Evolutionary conservation across 345 rosid genomes (phyloP), one percentile per base, ranked within the genome.

Genomic region (Reutealis trisperma): DNA sequence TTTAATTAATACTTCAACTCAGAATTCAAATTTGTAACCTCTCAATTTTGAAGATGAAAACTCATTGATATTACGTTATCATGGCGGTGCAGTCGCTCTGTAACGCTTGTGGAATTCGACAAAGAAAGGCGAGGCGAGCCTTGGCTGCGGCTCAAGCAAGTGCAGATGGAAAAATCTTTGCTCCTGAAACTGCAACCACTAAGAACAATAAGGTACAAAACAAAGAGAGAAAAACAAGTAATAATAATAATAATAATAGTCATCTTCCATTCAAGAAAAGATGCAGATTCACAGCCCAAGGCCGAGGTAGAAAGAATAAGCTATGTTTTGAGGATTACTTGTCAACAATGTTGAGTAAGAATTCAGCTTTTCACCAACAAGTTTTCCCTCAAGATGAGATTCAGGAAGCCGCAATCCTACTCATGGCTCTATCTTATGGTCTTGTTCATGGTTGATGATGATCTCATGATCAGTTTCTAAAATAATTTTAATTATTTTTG

Each of bases 101-200:
- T 85, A 94, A 94, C 83, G 98, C 98, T 5, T 94, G 98, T 63
- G 97, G 98, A 49, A 94, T 94, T 67, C 83, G 98, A 71, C 98
- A 91, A 82, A 89, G 98, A 81, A 94, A 94, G 85, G 98, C 96
- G 5, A 88, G 96, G 72, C 67, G 90, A 77, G 96, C 95, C 25
- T 70, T 87, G 85, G 88, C 90, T 3, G 94, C 90, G 0, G 94
- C 91, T 0, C 90, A 89, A 2, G 90, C 88, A 0, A 84, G 84
- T 2, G 78, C 79, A 0, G 64, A 72, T 49, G 78, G 78, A 27
- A 71, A 69, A 30, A 49, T 49, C 45, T 78, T 77, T 54, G 72
- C 27, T 5, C 73, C 85, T 19, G 34, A 64, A 16, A 47, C 78
- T 19, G 32, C 79, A 24, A 49, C 10, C 41, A 37, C 41, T 4